Evolutionary conservation across 352 stramenopile species (phyloP).

Genomic region (Detonula confervacea): DNA sequence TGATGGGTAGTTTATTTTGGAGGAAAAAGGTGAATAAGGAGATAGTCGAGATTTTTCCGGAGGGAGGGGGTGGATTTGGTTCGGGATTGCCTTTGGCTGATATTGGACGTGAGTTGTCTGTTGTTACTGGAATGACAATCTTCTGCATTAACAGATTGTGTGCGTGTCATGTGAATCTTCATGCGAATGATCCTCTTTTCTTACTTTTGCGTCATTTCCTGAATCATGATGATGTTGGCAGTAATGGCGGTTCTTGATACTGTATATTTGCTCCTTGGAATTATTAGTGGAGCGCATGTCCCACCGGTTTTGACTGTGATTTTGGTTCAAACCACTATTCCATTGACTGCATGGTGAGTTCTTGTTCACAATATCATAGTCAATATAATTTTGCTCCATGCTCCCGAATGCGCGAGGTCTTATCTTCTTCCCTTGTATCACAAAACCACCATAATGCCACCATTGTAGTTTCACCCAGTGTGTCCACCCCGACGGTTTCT

Average conservation of each 20-base stretch:
- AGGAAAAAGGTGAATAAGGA: constrained; percentile 27
- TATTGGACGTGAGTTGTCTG: constrained; percentile 59
- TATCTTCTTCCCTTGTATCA: too few relatives aligned
- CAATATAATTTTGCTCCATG: too few relatives aligned
- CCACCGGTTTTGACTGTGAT: constrained; percentile 78
- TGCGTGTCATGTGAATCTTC: too few relatives aligned
- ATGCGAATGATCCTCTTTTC: too few relatives aligned
- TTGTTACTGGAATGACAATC: too few relatives aligned
- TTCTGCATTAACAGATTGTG: too few relatives aligned
- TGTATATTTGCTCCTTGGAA: constrained; percentile 73
- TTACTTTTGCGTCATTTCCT: too few relatives aligned
- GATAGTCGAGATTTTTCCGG: too few relatives aligned
- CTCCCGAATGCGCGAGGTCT: too few relatives aligned
- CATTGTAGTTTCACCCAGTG: constrained; percentile 76
- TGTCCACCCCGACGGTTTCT: constrained; percentile 70
- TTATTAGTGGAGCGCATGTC: constrained; percentile 76
- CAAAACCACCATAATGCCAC: too few relatives aligned
- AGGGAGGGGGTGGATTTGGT: not conserved
- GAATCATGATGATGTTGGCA: too few relatives aligned
- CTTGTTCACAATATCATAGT: too few relatives aligned
- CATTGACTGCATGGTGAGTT: constrained; percentile 72
- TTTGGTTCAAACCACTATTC: constrained; percentile 77
- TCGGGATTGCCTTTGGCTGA: constrained; percentile 73
- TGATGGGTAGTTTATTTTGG: constrained; percentile 41
- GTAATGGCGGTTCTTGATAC: constrained; percentile 82